These are phyloP conservation scores for Linum usitatissimum DNA, from an alignment of 345 rosid species.

Conservation along the genomic window DNA sequence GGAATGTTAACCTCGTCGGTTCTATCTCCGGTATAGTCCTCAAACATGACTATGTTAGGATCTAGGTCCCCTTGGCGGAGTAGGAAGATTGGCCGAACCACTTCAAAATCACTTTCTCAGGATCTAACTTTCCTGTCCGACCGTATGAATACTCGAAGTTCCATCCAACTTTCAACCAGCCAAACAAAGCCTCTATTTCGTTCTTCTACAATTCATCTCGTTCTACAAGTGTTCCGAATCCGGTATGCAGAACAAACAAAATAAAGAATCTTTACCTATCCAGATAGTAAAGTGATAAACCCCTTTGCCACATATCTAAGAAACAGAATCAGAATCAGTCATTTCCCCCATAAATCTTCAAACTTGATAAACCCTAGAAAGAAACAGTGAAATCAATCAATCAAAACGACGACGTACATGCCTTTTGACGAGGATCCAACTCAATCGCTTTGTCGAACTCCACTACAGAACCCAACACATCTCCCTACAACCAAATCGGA, in stretches of 20 bases:
- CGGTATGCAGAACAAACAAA: not conserved
- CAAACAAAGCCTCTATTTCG: no score
- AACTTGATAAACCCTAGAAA: not conserved
- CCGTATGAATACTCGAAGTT: no score
- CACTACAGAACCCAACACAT: slow-evolving; percentile 53
- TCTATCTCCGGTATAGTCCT: no score
- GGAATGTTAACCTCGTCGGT: no score
- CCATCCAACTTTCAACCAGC: no score
- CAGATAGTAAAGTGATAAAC: slow-evolving; percentile 52
- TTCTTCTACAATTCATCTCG: no score
- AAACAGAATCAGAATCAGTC: slow-evolving; percentile 3
- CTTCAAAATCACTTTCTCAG: no score
- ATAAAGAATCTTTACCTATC: slow-evolving; percentile 32
- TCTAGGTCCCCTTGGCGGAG: no score
- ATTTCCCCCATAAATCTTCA: not conserved
- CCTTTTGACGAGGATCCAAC: slow-evolving; percentile 69
- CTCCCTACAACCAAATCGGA: slow-evolving; percentile 42
- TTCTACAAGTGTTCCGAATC: not conserved
- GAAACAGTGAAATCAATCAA: not conserved
- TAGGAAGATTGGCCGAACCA: no score
- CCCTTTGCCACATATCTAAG: slow-evolving; percentile 68
- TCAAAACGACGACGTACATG: slow-evolving; percentile 40
- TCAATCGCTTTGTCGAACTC: slow-evolving; percentile 76
- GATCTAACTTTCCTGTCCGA: no score
- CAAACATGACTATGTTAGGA: no score